These are phyloP conservation scores for Tritrichomonas foetus DNA, from an alignment of 208 protist genomes.

Conservation along the genomic window DNA sequence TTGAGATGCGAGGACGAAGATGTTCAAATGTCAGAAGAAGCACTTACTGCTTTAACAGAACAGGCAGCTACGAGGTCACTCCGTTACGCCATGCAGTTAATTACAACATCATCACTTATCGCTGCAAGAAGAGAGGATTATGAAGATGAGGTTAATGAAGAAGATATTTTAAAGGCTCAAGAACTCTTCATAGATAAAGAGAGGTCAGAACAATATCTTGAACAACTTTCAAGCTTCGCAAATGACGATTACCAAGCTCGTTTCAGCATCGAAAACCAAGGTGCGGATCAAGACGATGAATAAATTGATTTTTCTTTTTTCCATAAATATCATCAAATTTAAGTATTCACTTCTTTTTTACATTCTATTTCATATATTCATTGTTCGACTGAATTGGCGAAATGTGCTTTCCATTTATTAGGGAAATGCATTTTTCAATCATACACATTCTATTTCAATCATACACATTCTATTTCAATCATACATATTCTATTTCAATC, in stretches of 20 bases:
- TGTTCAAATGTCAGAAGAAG: constrained; percentile 91
- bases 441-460: no score
- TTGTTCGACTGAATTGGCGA: no score
- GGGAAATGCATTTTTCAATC: no score
- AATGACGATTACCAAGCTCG: background rate
- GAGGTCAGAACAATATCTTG: background rate
- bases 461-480: no score
- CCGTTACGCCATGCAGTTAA: constrained; percentile 98
- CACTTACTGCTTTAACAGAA: constrained; percentile 82
- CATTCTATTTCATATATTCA: no score
- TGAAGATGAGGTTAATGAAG: background rate
- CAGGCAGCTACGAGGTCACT: constrained; percentile 89
- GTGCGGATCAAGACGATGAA: background rate
- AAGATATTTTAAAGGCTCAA: background rate
- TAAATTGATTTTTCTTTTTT: no score
- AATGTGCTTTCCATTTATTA: no score
- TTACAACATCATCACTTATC: constrained; percentile 57
- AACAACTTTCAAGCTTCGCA: background rate
- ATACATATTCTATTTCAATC: no score
- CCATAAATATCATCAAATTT: no score
- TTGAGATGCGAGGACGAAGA: constrained; percentile 96
- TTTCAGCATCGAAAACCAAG: background rate
- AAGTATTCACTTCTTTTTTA: no score
- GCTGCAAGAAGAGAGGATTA: background rate
- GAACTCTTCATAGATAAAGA: constrained; percentile 26